Conservation (phyloP, 345 rosid genomes). For the Gossypium bickii region DNA sequence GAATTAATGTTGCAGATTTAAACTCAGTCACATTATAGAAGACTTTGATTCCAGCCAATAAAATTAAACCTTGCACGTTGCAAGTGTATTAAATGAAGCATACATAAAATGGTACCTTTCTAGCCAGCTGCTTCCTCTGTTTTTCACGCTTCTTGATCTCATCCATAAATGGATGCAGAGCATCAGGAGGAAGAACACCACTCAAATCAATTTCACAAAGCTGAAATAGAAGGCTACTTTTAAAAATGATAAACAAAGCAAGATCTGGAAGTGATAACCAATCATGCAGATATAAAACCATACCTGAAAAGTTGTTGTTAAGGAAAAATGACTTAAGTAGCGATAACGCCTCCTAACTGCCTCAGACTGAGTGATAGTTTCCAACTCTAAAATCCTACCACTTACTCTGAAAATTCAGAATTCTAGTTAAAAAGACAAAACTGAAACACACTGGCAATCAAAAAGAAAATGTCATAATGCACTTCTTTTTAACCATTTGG, state of each 20-base stretch:
- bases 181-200: slow-evolving; percentile 55
- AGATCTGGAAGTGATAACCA: not conserved
- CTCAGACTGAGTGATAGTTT: slow-evolving; percentile 79
- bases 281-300: not conserved
- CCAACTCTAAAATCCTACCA: slow-evolving; percentile 83
- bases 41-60: not conserved
- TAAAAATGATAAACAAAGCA: slow-evolving; percentile 10
- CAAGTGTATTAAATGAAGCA: not conserved
- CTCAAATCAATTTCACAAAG: slow-evolving; percentile 84
- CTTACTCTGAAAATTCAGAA: slow-evolving; percentile 46
- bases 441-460: not conserved
- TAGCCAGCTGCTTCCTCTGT: slow-evolving; percentile 71
- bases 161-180: slow-evolving; percentile 72
- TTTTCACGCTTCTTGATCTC: slow-evolving; percentile 84
- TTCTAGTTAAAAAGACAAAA: not conserved
- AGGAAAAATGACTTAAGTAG: slow-evolving; percentile 84
- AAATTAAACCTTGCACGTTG: not conserved
- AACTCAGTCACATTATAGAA: not conserved
- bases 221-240: slow-evolving; percentile 34
- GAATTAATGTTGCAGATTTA: not conserved
- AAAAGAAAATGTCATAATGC: not conserved
- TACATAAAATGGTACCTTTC: slow-evolving; percentile 44
- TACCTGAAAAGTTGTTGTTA: slow-evolving; percentile 84
- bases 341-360: slow-evolving; percentile 83
- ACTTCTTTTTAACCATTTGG: not conserved